These are phyloP conservation scores for Ogataea glucozyma DNA, from an alignment of 805 yeast genomes.

Conservation along the genomic window DNA sequence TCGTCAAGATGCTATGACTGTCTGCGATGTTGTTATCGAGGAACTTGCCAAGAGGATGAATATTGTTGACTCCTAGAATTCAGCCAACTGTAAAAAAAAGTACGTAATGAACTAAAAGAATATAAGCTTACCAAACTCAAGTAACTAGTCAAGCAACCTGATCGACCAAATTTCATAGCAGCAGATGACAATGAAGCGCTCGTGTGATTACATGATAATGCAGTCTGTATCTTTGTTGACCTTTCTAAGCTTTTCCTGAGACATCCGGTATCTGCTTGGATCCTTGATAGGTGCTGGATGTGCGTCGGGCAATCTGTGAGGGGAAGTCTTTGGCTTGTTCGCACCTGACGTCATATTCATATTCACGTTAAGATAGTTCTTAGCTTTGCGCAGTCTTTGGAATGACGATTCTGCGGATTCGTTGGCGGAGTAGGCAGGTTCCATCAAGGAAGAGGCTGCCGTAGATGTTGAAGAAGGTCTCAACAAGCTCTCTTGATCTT, in stretches of 20 bases:
- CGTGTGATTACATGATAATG: conserved; percentile 32
- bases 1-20: no score
- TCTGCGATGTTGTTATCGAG: no score
- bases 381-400: conserved; percentile 14
- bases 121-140: no score
- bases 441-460: conserved; percentile 1
- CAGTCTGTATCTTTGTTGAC: conserved; percentile 27
- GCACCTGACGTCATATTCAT: conserved; percentile 2
- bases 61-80: no score
- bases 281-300: not conserved
- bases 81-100: no score
- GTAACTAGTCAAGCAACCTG: no score
- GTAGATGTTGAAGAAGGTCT: conserved; percentile 3
- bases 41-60: no score
- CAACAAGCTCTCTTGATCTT: not conserved
- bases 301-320: no score
- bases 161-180: no score
- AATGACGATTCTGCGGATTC: not conserved
- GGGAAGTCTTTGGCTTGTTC: not conserved
- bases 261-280: conserved; percentile 1
- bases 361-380: conserved; percentile 6
- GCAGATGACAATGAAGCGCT: not conserved
- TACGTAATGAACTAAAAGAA: no score
- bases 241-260: conserved; percentile 5
- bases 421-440: not conserved